Evolutionary conservation across 805 yeast genomes (phyloP).

Genomic region (Wickerhamomyces pijperi): DNA sequence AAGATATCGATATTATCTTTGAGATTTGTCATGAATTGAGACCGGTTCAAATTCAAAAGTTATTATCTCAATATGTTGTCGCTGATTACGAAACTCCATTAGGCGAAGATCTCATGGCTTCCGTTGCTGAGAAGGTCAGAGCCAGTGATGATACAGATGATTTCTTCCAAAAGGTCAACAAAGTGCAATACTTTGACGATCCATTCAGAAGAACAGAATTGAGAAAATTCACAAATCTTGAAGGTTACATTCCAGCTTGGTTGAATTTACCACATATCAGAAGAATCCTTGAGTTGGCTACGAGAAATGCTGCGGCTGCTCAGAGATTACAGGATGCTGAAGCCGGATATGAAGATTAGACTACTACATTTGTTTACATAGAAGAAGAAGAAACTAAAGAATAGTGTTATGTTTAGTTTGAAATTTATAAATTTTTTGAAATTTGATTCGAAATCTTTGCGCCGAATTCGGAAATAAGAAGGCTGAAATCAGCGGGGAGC

Average conservation of each 20-base stretch:
- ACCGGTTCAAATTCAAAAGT: constrained; percentile 91
- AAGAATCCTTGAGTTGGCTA: constrained; percentile 79
- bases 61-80: constrained; percentile 77
- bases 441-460: too few species aligned
- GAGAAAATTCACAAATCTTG: constrained; percentile 70
- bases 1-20: constrained; percentile 83
- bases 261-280: constrained; percentile 81
- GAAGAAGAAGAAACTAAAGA: too few species aligned
- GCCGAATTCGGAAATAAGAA: too few species aligned
- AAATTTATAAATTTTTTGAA: background rate
- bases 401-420: background rate
- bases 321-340: constrained; percentile 25
- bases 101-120: constrained; percentile 66
- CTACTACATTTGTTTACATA: background rate
- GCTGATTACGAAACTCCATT: constrained; percentile 95
- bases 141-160: constrained; percentile 45
- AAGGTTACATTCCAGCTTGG: constrained; percentile 93
- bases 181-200: constrained; percentile 70
- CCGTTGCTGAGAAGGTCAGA: constrained; percentile 73
- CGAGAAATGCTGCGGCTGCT: constrained; percentile 69
- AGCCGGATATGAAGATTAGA: constrained; percentile 1
- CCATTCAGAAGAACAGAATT: constrained; percentile 68
- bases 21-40: constrained; percentile 91
- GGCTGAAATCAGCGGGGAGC: too few species aligned
- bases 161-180: constrained; percentile 57